A percentile compares a stretch with the other conserved stretches of the same genome.
phyloP scores from a whole-genome alignment of 208 protist species.

The Crithidia sp. region DNA sequence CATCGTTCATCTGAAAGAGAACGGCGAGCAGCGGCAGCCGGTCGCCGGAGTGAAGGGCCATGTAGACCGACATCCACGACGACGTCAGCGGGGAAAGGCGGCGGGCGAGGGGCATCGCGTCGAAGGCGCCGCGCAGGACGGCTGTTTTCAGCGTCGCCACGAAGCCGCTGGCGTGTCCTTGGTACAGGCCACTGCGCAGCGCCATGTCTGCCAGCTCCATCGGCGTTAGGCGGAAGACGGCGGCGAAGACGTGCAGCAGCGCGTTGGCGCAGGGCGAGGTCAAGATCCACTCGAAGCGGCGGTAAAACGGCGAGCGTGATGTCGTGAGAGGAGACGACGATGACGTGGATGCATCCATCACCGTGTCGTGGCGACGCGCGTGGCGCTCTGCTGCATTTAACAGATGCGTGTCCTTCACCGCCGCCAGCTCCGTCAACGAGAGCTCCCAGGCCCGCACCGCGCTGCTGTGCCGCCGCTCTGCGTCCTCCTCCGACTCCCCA shows the following conservation, averaged over 20 bases:
- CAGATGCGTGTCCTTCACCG: slow-evolving; percentile 18
- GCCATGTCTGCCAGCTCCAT: slow-evolving; percentile 75
- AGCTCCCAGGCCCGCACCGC: slow-evolving; percentile 22
- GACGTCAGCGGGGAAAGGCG: slow-evolving; percentile 68
- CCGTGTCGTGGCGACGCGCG: slow-evolving; percentile 20
- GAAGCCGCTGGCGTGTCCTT: slow-evolving; percentile 51
- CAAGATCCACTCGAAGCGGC: slow-evolving; percentile 48
- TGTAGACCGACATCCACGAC: slow-evolving; percentile 66
- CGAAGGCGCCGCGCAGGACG: slow-evolving; percentile 49
- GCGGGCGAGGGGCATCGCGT: slow-evolving; percentile 68
- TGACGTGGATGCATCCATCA: background rate
- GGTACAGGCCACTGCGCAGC: slow-evolving; percentile 71
- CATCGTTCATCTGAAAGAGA: slow-evolving; percentile 56
- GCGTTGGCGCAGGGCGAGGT: slow-evolving; percentile 80
- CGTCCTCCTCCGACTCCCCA: background rate
- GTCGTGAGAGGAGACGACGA: slow-evolving; percentile 35
- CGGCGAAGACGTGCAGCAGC: slow-evolving; percentile 72
- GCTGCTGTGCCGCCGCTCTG: slow-evolving; percentile 1
- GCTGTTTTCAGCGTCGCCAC: slow-evolving; percentile 45
- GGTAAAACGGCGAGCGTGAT: slow-evolving; percentile 41
- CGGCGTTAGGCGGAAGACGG: slow-evolving; percentile 54
- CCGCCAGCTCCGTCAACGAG: slow-evolving; percentile 26
- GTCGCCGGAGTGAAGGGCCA: slow-evolving; percentile 73
- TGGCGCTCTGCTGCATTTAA: slow-evolving; percentile 25
- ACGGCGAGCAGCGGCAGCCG: slow-evolving; percentile 65